Evolutionary conservation across 2,329 filamentous ascomycete species (phyloP), one percentile per base, ranked within the genome.

Genomic region (Fonsecaea nubica): DNA sequence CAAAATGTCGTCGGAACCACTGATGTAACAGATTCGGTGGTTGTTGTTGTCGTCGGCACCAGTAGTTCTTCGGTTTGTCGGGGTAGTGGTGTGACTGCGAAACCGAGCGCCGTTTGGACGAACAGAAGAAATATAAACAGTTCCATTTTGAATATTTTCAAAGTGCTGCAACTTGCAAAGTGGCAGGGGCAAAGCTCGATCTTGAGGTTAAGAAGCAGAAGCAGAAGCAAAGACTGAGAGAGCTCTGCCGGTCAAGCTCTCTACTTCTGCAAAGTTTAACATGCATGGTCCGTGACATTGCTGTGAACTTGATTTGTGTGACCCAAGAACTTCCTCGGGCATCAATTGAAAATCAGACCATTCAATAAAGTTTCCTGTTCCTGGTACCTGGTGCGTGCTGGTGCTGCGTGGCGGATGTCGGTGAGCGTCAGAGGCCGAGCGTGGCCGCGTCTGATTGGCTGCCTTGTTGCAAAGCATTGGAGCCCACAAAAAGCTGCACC

Each of bases 361-460:
- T 48, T 56, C 59, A 65, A 63, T 58, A 65, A 38, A 56, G 45
- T 56, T 63, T 36, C 30, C 58, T 35, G 58, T 53, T 40, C 45
- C 45, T 50, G 45, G 45, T 25, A 50, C 59, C 45, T 53, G 58
- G 58, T 61, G 53, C 58, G 2, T 25, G 25, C 50, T 62, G 50
- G n/a, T 62, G 48, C 55, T 64, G 12, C 13, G 35, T 65, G 40
- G 38, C 58, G 52, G 48, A 45, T 58, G 62, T 70, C 68, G 65
- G 68, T 70, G 68, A 66, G 54, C 21, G 40, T 32, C 50, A 53
- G 58, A 58, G 60, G 42, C 63, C 62, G 48, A 48, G 65, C 66
- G 69, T 71, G 69, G 66, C 69, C 55, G 32, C 9, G 32, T 32
- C 42, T 71, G 69, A 71, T 71, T 71, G 66, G 69, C 52, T 52